These are phyloP conservation scores for Grifola frondosa DNA, from an alignment of 1,284 basidiomycete genomes.

Conservation along the genomic window DNA sequence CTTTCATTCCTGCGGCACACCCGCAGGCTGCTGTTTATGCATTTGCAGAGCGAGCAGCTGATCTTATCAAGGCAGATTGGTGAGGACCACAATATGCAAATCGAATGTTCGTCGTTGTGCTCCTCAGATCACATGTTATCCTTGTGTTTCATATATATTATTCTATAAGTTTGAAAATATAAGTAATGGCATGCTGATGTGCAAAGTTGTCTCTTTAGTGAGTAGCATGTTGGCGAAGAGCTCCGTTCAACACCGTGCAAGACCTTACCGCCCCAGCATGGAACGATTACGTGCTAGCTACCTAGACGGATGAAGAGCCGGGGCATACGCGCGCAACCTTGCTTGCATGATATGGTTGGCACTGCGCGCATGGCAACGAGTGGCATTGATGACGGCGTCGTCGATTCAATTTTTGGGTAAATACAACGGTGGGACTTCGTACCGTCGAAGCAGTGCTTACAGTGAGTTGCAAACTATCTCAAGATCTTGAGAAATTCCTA, in stretches of 20 bases:
- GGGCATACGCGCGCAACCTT: constrained; percentile 16
- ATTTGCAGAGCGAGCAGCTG: constrained; percentile 11
- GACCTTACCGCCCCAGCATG: constrained; percentile 6
- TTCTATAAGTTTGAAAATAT: too few relatives aligned
- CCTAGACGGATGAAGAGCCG: constrained; percentile 24
- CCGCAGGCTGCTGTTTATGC: constrained; percentile 11
- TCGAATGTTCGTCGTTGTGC: too few relatives aligned
- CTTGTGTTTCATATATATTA: too few relatives aligned
- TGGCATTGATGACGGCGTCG: constrained; percentile 35
- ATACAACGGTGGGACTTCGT: constrained; percentile 33
- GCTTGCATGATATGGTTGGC: constrained; percentile 21
- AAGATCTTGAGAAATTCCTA: not conserved
- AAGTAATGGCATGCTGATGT: too few relatives aligned
- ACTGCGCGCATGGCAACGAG: constrained; percentile 27
- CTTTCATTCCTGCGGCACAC: constrained; percentile 10
- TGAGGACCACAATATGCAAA: too few relatives aligned
- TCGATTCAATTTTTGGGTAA: constrained; percentile 53
- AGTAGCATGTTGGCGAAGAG: too few relatives aligned
- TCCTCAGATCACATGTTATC: too few relatives aligned
- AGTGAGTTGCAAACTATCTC: constrained; percentile 8
- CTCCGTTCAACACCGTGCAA: too few relatives aligned
- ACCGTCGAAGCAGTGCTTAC: constrained; percentile 22
- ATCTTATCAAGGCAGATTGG: constrained; percentile 5
- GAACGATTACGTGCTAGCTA: constrained; percentile 7
- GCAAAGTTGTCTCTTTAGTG: too few relatives aligned